Evolutionary conservation across 768 basidiomycete genomes (phyloP).

Genomic region (Suillus ampliporus): DNA sequence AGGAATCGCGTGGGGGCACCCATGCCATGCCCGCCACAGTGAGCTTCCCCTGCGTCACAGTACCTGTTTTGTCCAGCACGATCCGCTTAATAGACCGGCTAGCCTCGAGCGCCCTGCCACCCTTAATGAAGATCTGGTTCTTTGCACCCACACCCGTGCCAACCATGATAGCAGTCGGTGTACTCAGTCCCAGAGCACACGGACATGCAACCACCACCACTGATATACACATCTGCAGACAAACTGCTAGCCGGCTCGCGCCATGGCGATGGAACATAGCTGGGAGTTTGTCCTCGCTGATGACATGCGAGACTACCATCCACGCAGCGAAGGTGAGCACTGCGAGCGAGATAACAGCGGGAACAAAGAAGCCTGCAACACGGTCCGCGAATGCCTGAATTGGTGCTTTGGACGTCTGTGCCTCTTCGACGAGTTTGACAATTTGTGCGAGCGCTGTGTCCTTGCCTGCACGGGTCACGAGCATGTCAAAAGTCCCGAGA

Average conservation of each 20-base stretch:
- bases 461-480: conserved; percentile 92
- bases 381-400: conserved; percentile 97
- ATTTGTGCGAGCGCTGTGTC: conserved; percentile 97
- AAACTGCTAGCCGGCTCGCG: conserved; percentile 85
- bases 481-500: conserved; percentile 95
- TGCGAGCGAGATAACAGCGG: conserved; percentile 84
- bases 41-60: conserved; percentile 94
- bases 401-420: conserved; percentile 97
- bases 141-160: conserved; percentile 96
- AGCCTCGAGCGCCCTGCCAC: conserved; percentile 92
- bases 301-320: conserved; percentile 72
- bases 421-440: conserved; percentile 95
- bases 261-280: conserved; percentile 86
- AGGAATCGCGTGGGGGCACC: conserved; percentile 52
- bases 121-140: conserved; percentile 98
- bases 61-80: conserved; percentile 97
- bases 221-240: conserved; percentile 95
- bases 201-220: conserved; percentile 99
- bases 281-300: conserved; percentile 68
- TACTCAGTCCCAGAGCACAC: conserved; percentile 94
- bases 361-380: conserved; percentile 95
- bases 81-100: conserved; percentile 82
- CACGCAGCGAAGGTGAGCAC: conserved; percentile 82
- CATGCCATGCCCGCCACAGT: conserved; percentile 79
- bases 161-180: conserved; percentile 99